phyloP scores from a whole-genome alignment of 768 basidiomycete genomes.

The Cubamyces lactineus region DNA sequence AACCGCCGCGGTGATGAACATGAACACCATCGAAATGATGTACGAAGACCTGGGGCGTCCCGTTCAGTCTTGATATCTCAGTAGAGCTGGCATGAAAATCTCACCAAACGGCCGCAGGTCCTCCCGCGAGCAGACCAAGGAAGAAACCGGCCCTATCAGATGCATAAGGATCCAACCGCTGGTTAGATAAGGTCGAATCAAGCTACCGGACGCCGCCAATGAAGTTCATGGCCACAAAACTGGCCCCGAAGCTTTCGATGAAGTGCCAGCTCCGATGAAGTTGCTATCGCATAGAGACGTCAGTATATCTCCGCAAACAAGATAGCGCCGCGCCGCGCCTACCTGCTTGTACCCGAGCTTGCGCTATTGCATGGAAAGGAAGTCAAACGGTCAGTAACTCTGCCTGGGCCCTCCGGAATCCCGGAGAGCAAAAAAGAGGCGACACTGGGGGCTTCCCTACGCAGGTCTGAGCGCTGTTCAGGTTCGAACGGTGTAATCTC shows the following conservation, averaged over 20 bases:
- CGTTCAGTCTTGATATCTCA: background rate
- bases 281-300: slow-evolving; percentile 50
- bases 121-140: slow-evolving; percentile 81
- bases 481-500: slow-evolving; percentile 98
- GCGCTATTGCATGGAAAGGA: slow-evolving; percentile 47
- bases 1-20: slow-evolving; percentile 85
- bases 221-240: slow-evolving; percentile 89
- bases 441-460: slow-evolving; percentile 93
- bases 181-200: slow-evolving; percentile 5
- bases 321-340: slow-evolving; percentile 26
- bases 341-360: slow-evolving; percentile 84
- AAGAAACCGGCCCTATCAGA: slow-evolving; percentile 69
- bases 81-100: background rate
- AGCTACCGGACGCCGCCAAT: slow-evolving; percentile 82
- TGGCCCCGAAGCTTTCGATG: slow-evolving; percentile 84
- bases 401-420: slow-evolving; percentile 41
- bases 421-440: slow-evolving; percentile 44
- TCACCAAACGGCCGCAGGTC: slow-evolving; percentile 88
- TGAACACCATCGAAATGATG: slow-evolving; percentile 79
- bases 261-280: slow-evolving; percentile 86
- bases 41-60: slow-evolving; percentile 73
- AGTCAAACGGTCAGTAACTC: slow-evolving; percentile 53
- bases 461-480: slow-evolving; percentile 98
- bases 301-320: background rate
- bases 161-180: background rate